Percentiles rank a stretch among this genome's conserved stretches.
Conservation (phyloP, 176 grass and related monocot genomes). For the Phoenix dactylifera region DNA sequence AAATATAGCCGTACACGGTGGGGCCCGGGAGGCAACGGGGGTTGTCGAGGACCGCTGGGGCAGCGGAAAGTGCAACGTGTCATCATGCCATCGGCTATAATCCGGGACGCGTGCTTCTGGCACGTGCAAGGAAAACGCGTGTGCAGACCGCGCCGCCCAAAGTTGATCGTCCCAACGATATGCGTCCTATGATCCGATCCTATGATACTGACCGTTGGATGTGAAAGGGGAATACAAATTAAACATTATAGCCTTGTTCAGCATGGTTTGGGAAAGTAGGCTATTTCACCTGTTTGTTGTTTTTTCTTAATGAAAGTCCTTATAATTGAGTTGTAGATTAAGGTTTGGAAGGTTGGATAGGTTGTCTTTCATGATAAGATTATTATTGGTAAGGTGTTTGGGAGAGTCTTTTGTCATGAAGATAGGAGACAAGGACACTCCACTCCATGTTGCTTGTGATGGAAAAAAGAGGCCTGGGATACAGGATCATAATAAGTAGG, state of each 20-base stretch:
- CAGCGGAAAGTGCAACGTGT: not conserved
- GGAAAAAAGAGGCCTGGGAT: not conserved
- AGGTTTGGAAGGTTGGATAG: not conserved
- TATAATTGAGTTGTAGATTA: not conserved
- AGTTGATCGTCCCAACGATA: too few species aligned
- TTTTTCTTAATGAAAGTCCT: not conserved
- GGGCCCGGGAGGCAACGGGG: not conserved
- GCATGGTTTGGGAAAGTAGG: too few species aligned
- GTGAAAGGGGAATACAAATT: too few species aligned
- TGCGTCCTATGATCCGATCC: too few species aligned
- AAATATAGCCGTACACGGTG: not conserved
- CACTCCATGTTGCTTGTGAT: conserved; percentile 18
- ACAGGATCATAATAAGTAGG: too few species aligned
- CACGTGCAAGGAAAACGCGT: too few species aligned
- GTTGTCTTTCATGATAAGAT: not conserved
- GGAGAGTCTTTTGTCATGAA: not conserved
- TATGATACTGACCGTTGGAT: too few species aligned
- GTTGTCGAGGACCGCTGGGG: not conserved
- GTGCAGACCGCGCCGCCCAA: too few species aligned
- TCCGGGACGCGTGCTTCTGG: too few species aligned
- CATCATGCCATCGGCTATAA: too few species aligned
- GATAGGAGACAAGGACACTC: conserved; percentile 5
- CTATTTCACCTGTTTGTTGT: too few species aligned
- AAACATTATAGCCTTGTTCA: too few species aligned
- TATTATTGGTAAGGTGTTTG: not conserved